phyloP scores from a whole-genome alignment of 208 protist species.

The Crithidia expoeki region DNA sequence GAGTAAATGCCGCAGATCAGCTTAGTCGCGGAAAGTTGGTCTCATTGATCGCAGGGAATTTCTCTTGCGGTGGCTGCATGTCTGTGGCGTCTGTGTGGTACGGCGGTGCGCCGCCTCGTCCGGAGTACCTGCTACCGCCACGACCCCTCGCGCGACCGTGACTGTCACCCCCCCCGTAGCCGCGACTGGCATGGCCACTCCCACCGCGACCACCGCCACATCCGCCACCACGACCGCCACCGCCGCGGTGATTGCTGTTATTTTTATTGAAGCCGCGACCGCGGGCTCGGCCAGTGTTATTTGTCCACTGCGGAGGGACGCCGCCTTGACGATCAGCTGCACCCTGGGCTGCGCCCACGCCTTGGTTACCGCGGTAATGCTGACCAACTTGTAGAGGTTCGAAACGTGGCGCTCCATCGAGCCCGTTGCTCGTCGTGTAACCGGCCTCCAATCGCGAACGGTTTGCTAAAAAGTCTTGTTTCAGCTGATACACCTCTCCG shows the following conservation, averaged over 20 bases:
- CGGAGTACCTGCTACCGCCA: conserved; percentile 21
- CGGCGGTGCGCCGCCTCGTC: background rate
- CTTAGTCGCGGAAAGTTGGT: conserved; percentile 34
- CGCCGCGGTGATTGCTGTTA: background rate
- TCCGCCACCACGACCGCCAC: conserved; percentile 6
- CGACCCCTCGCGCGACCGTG: conserved; percentile 14
- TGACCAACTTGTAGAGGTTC: conserved; percentile 57
- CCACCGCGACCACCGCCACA: conserved; percentile 18
- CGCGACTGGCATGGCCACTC: background rate
- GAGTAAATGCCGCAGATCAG: no score
- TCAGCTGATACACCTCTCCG: conserved; percentile 75
- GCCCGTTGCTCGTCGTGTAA: conserved; percentile 55
- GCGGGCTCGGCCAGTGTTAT: background rate
- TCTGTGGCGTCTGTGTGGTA: conserved; percentile 14
- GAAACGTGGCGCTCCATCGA: conserved; percentile 75
- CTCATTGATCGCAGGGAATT: conserved; percentile 32
- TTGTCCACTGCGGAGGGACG: background rate
- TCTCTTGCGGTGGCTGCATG: background rate
- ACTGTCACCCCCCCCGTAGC: conserved; percentile 18
- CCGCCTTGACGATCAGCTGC: background rate
- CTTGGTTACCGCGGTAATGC: conserved; percentile 21
- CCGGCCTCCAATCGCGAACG: conserved; percentile 52
- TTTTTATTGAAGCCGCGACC: conserved; percentile 15
- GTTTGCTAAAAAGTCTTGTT: conserved; percentile 66
- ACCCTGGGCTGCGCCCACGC: background rate